phyloP scores from a whole-genome alignment of 345 rosid genomes.

The Populus euphratica region DNA sequence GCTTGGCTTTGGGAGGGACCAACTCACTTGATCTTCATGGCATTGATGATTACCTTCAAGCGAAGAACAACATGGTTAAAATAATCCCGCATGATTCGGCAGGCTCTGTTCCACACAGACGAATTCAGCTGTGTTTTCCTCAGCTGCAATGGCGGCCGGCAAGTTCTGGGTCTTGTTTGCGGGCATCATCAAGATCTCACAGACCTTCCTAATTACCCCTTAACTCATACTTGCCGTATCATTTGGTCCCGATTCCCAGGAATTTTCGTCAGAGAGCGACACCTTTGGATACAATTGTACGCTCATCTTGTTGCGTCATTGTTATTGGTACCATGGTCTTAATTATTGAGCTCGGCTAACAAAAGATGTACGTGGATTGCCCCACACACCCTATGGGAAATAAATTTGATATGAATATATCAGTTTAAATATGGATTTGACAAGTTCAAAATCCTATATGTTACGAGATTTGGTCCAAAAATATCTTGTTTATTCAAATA shows the following conservation, averaged over 20 bases:
- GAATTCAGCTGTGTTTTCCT: not conserved
- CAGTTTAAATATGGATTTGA: too few species aligned
- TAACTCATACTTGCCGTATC: not conserved
- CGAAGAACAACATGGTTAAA: not conserved
- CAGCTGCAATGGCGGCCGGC: conserved; percentile 4
- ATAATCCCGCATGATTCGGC: not conserved
- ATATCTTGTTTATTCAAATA: too few species aligned
- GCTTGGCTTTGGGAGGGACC: conserved; percentile 1
- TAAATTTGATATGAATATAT: too few species aligned
- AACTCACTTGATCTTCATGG: not conserved
- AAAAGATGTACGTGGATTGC: too few species aligned
- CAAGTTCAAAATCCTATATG: too few species aligned
- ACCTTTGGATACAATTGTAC: not conserved
- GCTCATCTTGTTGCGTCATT: not conserved
- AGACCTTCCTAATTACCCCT: not conserved
- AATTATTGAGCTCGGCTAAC: too few species aligned
- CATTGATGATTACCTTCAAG: not conserved
- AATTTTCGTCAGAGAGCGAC: conserved; percentile 13
- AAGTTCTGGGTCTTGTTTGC: not conserved
- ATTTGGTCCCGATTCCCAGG: not conserved
- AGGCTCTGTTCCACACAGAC: not conserved
- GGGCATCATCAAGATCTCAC: not conserved
- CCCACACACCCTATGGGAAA: too few species aligned
- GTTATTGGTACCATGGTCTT: not conserved
- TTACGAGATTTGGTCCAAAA: too few species aligned